Evolutionary conservation across 2,329 filamentous ascomycete genomes (phyloP), one percentile per base, ranked within the genome.

Genomic region (Intubia oerlemansii): DNA sequence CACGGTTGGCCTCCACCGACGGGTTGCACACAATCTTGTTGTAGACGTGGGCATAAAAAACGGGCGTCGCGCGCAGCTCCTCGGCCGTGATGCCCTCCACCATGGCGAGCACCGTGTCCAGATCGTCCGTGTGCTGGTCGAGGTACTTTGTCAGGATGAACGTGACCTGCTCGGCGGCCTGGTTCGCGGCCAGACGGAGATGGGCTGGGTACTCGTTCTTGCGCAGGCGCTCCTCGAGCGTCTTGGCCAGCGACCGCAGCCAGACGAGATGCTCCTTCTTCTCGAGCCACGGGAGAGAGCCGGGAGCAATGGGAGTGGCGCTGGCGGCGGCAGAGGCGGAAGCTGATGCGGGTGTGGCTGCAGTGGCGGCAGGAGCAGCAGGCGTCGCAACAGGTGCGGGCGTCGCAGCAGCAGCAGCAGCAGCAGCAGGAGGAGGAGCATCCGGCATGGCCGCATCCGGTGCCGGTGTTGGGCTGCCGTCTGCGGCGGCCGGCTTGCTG

Each of bases 111-210:
- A 98, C 63, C 38, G 78, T 70, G 41, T 93, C 82, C 13, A 88
- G 49, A 38, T 90, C 79, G 38, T 68, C 67, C 0, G 76, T 70
- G 26, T 77, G 72, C 32, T 75, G 63, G 32, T 71, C 62, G 13
- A 98, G 56, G 34, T 88, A 80, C 34, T 71, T 75, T 5, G 80
- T 80, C 42, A 93, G 70, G 31, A 95, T 75, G 12, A 65, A 57
- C 65, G 92, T 84, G 34, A 92, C 56, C 44, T 91, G 80, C 39
- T 93, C 81, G 4, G 77, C 74, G 17, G 81, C 78, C 51, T 98
- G 88, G 40, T 90, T 77, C 6, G 80, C 80, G 5, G 84, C 74
- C 20, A 98, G 60, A 22, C 85, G 76, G 38, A 93, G 62, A 34
- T 62, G 62, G 1, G 72, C 56, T 5, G 77, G 68, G 24, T 93